Percentiles rank a stretch among this genome's conserved stretches.
These are phyloP conservation scores for Moringa oleifera DNA, from an alignment of 345 rosid genomes.

Conservation along the genomic window DNA sequence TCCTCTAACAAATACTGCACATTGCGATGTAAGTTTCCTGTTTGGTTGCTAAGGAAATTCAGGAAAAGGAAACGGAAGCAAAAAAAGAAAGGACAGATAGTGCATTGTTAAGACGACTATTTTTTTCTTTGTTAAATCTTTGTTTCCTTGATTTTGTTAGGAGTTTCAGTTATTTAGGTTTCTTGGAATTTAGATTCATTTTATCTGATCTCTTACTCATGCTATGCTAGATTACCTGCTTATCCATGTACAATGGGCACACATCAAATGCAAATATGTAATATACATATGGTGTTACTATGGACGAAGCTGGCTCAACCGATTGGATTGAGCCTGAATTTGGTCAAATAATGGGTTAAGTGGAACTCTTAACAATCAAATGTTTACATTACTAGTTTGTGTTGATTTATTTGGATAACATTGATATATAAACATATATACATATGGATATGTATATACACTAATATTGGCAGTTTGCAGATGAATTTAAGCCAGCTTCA, in stretches of 20 bases:
- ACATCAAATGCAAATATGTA: too few relatives aligned
- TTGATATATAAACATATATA: too few relatives aligned
- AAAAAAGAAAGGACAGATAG: too few relatives aligned
- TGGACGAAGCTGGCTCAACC: neutral
- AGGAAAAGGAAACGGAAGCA: neutral
- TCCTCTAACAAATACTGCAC: conserved; percentile 64
- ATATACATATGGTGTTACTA: neutral
- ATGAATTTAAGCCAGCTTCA: conserved; percentile 89
- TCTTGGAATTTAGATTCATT: neutral
- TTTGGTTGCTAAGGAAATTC: conserved; percentile 6
- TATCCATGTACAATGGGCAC: too few relatives aligned
- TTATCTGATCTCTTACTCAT: too few relatives aligned
- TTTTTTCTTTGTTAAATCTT: neutral
- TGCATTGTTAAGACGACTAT: neutral
- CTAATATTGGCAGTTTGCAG: conserved; percentile 18
- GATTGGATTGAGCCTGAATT: neutral
- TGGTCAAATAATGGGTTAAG: too few relatives aligned
- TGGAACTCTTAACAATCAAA: neutral
- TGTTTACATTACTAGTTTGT: neutral
- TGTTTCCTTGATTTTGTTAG: neutral
- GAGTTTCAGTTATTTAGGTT: neutral
- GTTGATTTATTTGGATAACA: neutral
- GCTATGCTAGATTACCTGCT: neutral
- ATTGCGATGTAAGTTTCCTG: conserved; percentile 49
- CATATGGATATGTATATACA: too few relatives aligned